Evolutionary conservation across 2,329 filamentous ascomycete genomes (phyloP).

Genomic region (Colletotrichum sidae): DNA sequence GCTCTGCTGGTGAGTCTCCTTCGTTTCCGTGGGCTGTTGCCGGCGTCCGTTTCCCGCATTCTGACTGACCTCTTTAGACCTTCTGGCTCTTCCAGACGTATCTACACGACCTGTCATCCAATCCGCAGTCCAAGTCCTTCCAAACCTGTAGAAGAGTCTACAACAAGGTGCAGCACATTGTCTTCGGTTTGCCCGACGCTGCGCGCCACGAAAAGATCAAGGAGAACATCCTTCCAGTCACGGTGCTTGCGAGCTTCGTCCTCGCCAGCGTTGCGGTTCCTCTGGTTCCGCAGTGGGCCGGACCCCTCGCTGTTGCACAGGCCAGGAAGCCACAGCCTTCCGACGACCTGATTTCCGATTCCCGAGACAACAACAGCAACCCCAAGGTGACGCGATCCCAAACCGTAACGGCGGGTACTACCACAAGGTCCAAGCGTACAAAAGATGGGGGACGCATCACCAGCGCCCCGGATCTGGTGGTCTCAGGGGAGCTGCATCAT

Average conservation of each 20-base stretch:
- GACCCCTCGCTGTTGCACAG: slow-evolving; percentile 84
- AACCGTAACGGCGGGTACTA: slow-evolving; percentile 68
- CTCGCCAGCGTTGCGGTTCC: slow-evolving; percentile 81
- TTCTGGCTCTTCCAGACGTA: slow-evolving; percentile 94
- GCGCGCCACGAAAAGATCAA: slow-evolving; percentile 79
- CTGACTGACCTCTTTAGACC: slow-evolving; percentile 65
- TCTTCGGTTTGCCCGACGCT: slow-evolving; percentile 81
- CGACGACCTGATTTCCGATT: slow-evolving; percentile 71
- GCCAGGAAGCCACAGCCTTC: slow-evolving; percentile 78
- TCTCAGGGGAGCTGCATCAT: slow-evolving; percentile 28
- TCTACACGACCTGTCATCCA: slow-evolving; percentile 81
- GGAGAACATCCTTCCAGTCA: slow-evolving; percentile 84
- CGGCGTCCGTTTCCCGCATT: neutral
- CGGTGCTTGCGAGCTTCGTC: slow-evolving; percentile 83
- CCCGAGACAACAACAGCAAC: slow-evolving; percentile 53
- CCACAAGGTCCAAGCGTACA: slow-evolving; percentile 61
- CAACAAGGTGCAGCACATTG: slow-evolving; percentile 89
- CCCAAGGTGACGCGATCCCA: slow-evolving; percentile 73
- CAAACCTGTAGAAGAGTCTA: slow-evolving; percentile 86
- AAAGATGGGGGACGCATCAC: slow-evolving; percentile 60
- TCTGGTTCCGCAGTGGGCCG: slow-evolving; percentile 80
- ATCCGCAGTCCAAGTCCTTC: slow-evolving; percentile 81
- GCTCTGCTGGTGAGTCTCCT: slow-evolving; percentile 76
- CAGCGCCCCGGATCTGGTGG: slow-evolving; percentile 56
- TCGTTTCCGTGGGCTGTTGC: neutral